Base-by-base conservation (phyloP, 1,139 yeast genomes). In the Candida frijolesensis region DNA sequence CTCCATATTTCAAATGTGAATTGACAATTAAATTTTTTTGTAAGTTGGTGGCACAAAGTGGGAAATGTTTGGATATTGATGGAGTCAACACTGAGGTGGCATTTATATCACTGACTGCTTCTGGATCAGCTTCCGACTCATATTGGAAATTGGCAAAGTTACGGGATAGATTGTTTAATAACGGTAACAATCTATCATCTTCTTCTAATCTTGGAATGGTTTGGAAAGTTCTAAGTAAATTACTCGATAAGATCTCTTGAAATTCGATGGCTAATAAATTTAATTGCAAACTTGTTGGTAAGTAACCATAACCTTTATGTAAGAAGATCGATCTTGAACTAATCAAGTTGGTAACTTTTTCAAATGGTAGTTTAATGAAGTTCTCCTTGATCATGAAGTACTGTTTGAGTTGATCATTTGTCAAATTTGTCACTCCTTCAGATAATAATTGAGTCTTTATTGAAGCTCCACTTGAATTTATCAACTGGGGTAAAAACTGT, bases 161-260 rank as follows among this genome's bases (percentile, higher is more conserved):
- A 40, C 81, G 79, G 0, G 96, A 83, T 49, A 94, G 70, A 61
- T 91, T 91, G 62, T 84, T 83, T 54, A 94, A 74, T 29, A 95
- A 82, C 0, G 98, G 98, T 44, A 90, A 71, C 45, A 94, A 69
- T 53, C 99, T 77, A 64, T 91, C 96, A 63, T 92, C 97, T 70
- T 94, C 98, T 61, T 91, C 97, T 50, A 94, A 72, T 16, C 95
- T 77, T 2, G 97, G 96, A 49, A 92, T 71, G 22, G 88, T 80
- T 59, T 87, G 88, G 60, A 90, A 87, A 0, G 98, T 89, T 51
- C 77, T 72, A 19, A 84, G 68, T 53, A 94, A 73, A 37, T 84
- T 82, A 9, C 70, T 65, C 4, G 67, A 65, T 46, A 95, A 74
- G 48, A 72, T 72, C 14, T 75, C 76, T 47, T 82, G 74, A 63